Conservation (phyloP, 2,329 filamentous ascomycete species). For the Fusarium sp. region DNA sequence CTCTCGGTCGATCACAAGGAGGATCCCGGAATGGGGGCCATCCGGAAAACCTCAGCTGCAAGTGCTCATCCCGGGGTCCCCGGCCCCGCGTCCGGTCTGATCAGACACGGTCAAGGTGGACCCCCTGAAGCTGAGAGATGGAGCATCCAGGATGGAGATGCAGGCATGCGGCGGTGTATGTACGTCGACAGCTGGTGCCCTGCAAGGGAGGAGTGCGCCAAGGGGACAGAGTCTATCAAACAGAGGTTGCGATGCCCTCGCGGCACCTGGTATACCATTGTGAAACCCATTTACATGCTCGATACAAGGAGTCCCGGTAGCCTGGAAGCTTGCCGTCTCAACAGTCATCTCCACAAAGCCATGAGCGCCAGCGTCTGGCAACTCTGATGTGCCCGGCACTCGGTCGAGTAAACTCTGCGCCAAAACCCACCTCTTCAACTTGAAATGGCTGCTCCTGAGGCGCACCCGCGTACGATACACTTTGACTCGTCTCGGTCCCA, state of each 20-base stretch:
- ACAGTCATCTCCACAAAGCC: not conserved
- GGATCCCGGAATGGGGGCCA: conserved; percentile 6
- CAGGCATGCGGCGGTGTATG: not conserved
- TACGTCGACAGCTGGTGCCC: not conserved
- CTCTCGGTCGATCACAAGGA: conserved; percentile 9
- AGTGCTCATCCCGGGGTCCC: conserved; percentile 17
- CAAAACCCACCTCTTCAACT: not conserved
- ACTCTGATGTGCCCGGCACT: not conserved
- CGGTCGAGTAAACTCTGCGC: conserved; percentile 5
- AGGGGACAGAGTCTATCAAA: conserved; percentile 5
- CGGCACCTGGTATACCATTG: not conserved
- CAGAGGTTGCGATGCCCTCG: not conserved
- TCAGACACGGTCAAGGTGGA: conserved; percentile 1
- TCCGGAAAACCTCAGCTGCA: conserved; percentile 21
- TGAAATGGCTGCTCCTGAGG: not conserved
- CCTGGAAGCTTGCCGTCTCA: not conserved
- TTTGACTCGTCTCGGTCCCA: not conserved
- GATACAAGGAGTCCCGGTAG: not conserved
- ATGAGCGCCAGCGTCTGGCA: not conserved
- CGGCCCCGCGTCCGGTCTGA: conserved; percentile 2
- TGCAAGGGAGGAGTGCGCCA: conserved; percentile 22
- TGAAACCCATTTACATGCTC: not conserved
- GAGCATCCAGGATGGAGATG: not conserved
- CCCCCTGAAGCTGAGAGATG: not conserved
- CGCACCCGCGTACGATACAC: not conserved